Evolutionary conservation across 2,329 filamentous ascomycete genomes (phyloP).

Genomic region (Penicillium sp.): DNA sequence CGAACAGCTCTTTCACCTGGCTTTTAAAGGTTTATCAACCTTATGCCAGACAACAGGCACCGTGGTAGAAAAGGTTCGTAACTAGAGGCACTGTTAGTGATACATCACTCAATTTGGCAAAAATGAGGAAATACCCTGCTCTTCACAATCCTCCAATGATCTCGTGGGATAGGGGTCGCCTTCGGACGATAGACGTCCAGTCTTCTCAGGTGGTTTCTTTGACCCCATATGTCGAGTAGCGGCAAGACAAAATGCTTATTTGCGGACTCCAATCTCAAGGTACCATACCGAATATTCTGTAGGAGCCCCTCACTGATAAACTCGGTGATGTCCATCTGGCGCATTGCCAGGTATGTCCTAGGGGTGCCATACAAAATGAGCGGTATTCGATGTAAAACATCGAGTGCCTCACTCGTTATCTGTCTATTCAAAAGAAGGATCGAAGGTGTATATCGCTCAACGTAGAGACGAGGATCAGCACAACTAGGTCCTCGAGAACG

Average conservation of each 20-base stretch:
- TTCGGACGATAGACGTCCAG: constrained; percentile 13
- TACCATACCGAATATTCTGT: constrained; percentile 10
- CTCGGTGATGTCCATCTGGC: constrained; percentile 15
- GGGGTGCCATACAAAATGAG: constrained; percentile 9
- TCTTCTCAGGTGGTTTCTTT: constrained; percentile 8
- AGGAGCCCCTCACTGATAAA: constrained; percentile 13
- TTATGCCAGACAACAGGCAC: constrained; percentile 10
- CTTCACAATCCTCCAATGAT: constrained; percentile 13
- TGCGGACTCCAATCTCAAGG: constrained; percentile 10
- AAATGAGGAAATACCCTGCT: constrained; percentile 2
- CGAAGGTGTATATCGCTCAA: constrained; percentile 9
- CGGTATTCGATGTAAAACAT: constrained; percentile 11
- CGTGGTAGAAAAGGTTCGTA: constrained; percentile 8
- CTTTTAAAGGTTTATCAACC: constrained; percentile 7
- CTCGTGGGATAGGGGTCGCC: constrained; percentile 4
- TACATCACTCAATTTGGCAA: not conserved
- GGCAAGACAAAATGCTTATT: constrained; percentile 11
- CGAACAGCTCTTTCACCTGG: not conserved
- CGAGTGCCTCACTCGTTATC: constrained; percentile 10
- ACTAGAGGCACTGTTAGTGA: not conserved
- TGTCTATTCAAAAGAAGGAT: constrained; percentile 14
- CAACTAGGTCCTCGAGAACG: constrained; percentile 13
- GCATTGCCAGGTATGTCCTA: constrained; percentile 8
- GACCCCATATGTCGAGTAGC: constrained; percentile 10
- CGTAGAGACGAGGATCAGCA: constrained; percentile 6